Evolutionary conservation across 2,329 filamentous ascomycete genomes (phyloP), one percentile per base, ranked within the genome.

Genomic region (Teratosphaeria nubilosa): DNA sequence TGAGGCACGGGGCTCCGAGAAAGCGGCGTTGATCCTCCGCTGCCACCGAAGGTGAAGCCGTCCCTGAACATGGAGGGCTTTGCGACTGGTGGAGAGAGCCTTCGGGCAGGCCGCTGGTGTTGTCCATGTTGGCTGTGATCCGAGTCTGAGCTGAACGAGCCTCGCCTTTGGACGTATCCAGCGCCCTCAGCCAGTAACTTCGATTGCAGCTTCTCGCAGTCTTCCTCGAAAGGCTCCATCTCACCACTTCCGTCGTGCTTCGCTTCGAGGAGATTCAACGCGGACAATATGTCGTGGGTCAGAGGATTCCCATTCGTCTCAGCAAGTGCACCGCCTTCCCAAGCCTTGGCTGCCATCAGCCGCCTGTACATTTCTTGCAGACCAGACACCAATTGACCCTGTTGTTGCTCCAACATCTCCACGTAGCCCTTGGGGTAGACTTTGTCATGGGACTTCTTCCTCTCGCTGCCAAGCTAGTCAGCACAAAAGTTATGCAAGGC

Each of bases 361-460:
- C 80, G 76, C 62, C 75, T 77, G 70, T 86, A 86, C 52, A 85
- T 73, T 69, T 84, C 80, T 67, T 83, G 81, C 5, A 86, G 76
- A 51, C 81, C 83, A 56, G 80, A 74, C 31, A 86, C 82, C 5
- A 86, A 75, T 73, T 84, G 83, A 22, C 74, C 70, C 70, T 86
- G 83, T 74, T 86, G 83, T 66, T 84, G 82, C 66, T 86, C 83
- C 54, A 86, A 78, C 82, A 85, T 84, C 70, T 86, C 83, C 31
- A 86, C 82, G 50, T 68, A 86, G 79, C 83, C 83, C 74, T 85
- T 86, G n/a, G 83, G 83, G 69, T 86, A 85, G 53, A 85, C 80
- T 70, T 85, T 86, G 71, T 86, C 83, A 65, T 85, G 82, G 6
- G 80, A 80, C 75, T 85, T 85, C 70, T 85, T 86, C 57, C 83